phyloP scores from a whole-genome alignment of 345 rosid species.

The Heritiera fomes region DNA sequence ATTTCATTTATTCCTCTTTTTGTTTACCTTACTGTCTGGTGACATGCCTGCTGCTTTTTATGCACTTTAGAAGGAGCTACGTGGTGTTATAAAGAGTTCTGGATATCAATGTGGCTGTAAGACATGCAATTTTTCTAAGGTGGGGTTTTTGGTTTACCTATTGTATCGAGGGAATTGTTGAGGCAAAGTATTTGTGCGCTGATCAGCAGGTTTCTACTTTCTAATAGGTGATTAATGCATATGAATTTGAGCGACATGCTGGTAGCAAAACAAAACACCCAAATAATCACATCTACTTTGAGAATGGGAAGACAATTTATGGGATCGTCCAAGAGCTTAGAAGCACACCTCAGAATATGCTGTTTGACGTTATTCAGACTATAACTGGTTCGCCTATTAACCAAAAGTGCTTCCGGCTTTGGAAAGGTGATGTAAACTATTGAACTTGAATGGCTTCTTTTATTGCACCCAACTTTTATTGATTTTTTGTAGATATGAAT shows the following conservation, averaged over 20 bases:
- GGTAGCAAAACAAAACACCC: constrained; percentile 66
- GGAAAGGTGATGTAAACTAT: constrained; percentile 50
- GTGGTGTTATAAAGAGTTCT: constrained; percentile 51
- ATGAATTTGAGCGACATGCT: constrained; percentile 64
- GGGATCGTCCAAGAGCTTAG: constrained; percentile 63
- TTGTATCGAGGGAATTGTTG: background rate
- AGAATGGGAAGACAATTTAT: constrained; percentile 59
- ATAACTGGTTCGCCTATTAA: constrained; percentile 60
- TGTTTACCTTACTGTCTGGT: constrained; percentile 18
- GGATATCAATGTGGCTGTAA: constrained; percentile 63
- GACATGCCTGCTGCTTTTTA: constrained; percentile 24
- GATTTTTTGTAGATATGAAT: background rate
- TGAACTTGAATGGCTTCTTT: background rate
- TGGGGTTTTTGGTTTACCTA: constrained; percentile 22
- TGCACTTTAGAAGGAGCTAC: constrained; percentile 50
- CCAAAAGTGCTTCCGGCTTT: constrained; percentile 52
- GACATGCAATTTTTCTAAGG: constrained; percentile 55
- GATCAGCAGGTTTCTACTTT: constrained; percentile 7
- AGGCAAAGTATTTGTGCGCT: background rate
- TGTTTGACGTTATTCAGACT: constrained; percentile 54
- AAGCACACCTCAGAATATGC: constrained; percentile 55
- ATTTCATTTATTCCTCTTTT: constrained; percentile 1
- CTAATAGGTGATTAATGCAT: constrained; percentile 50
- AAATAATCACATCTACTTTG: constrained; percentile 62
- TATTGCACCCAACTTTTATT: background rate